Evolutionary conservation across 2,329 filamentous ascomycete species (phyloP).

Genomic region (Xylariaceae sp.): DNA sequence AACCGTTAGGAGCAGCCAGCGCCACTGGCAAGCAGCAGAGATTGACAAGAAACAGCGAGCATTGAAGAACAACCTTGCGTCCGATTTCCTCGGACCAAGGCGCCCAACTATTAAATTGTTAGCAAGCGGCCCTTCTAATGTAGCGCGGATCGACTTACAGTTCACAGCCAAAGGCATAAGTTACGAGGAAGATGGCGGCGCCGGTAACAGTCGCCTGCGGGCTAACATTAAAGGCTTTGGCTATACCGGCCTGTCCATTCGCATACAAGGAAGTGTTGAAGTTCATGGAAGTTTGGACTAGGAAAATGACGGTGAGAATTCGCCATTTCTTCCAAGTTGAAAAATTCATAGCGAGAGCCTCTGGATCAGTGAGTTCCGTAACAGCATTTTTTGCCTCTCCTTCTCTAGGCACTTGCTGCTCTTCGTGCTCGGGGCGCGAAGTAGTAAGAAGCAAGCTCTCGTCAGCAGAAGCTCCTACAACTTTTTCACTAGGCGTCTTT

Average conservation of each 20-base stretch:
- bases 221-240: slow-evolving; percentile 52
- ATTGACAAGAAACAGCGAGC: slow-evolving; percentile 58
- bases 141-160: slow-evolving; percentile 46
- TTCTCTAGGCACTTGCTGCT: background rate
- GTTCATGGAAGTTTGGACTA: slow-evolving; percentile 62
- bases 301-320: slow-evolving; percentile 56
- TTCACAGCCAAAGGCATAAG: slow-evolving; percentile 62
- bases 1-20: slow-evolving; percentile 45
- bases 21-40: slow-evolving; percentile 57
- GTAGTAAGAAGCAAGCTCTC: background rate
- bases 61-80: slow-evolving; percentile 57
- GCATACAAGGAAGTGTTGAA: slow-evolving; percentile 59
- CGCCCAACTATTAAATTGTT: slow-evolving; percentile 55
- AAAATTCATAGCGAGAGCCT: slow-evolving; percentile 52
- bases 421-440: slow-evolving; percentile 5
- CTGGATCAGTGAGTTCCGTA: slow-evolving; percentile 55
- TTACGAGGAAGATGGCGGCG: slow-evolving; percentile 56
- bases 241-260: slow-evolving; percentile 54
- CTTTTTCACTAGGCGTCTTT: background rate
- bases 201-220: slow-evolving; percentile 53
- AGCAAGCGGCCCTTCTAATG: slow-evolving; percentile 11
- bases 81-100: slow-evolving; percentile 61
- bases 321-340: slow-evolving; percentile 57
- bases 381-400: slow-evolving; percentile 35
- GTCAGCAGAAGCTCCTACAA: background rate